Evolutionary conservation across 1,284 basidiomycete species (phyloP).

Genomic region (Rhodofomes roseus): DNA sequence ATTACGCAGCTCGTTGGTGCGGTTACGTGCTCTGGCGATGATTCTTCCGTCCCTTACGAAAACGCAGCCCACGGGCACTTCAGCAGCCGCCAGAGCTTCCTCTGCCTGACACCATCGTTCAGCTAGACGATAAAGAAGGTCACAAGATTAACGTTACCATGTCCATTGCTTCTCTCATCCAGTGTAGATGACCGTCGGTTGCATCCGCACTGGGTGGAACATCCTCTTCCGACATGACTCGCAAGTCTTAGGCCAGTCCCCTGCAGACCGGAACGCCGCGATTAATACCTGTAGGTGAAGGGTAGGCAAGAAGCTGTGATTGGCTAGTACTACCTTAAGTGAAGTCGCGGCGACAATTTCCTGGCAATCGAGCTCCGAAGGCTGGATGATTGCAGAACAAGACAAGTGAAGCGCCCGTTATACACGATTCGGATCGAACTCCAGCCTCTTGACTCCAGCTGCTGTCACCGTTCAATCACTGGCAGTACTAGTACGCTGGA

Average conservation of each 20-base stretch:
- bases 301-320: too few relatives aligned
- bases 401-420: too few relatives aligned
- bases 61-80: slow-evolving; percentile 97
- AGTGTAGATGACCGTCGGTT: slow-evolving; percentile 11
- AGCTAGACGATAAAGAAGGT: background rate
- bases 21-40: slow-evolving; percentile 87
- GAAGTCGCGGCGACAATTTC: too few relatives aligned
- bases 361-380: too few relatives aligned
- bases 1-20: slow-evolving; percentile 93
- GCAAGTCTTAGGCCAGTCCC: too few relatives aligned
- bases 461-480: too few relatives aligned
- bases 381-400: too few relatives aligned
- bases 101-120: slow-evolving; percentile 49
- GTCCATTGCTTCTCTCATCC: slow-evolving; percentile 23
- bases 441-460: too few relatives aligned
- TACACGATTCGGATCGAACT: too few relatives aligned
- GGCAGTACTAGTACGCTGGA: too few relatives aligned
- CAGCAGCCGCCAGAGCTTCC: slow-evolving; percentile 81
- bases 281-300: background rate
- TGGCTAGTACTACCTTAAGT: too few relatives aligned
- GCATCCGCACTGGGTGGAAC: background rate
- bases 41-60: slow-evolving; percentile 79
- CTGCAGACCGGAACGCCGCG: background rate
- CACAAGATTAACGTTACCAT: slow-evolving; percentile 18
- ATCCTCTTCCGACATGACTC: background rate